Base-by-base conservation (phyloP, 345 rosid species). In the Isatis tinctoria region DNA sequence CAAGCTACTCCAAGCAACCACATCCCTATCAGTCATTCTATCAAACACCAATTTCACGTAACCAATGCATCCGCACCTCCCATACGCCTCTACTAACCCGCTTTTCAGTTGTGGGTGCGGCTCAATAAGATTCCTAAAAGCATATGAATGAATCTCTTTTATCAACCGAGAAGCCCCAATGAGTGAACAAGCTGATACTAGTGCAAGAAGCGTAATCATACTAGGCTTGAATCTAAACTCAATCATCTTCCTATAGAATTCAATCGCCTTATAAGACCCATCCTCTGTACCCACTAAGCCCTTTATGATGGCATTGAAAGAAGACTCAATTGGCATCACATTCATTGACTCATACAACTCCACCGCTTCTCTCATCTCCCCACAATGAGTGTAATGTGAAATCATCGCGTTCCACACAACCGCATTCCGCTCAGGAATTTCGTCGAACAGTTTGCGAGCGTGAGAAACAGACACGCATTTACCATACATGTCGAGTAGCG, bases 1-100 rank as follows among this genome's bases (percentile, higher is more conserved):
- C 77, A 87, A 59, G 72, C 88, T 83, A 64, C 87, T 87, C 92
- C 90, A 89, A 11, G 88, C 87, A 67, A 89, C 88, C 53, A 84
- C 87, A 72, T 89, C 88, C 30, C 79, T 85, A 40, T 82, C 83
- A 14, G 32, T 18, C 85, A 86, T 51, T 9, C 60, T 44, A 2
- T 72, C 43, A 75, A 88, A 86, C 22, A 84, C 85, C 28, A 43
- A 62, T 11, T 70, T 27, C 24, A 86, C 88, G 37, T 75, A 70
- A 16, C 14, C 24, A 64, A 86, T 82, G 60, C 77, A 73, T 51
- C 90, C 88, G 8, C 87, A 84, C 41, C 82, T 26, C 49, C 87
- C 90, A n/a, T 88, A 88, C 2, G 92, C 86, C 68, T 87, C 87
- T 20, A 85, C 85, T 27, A 87, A 73, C 32, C 84, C 87, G 73